These are phyloP conservation scores for Termitomyces sp. DNA, from an alignment of 1,284 basidiomycete genomes.

Conservation along the genomic window DNA sequence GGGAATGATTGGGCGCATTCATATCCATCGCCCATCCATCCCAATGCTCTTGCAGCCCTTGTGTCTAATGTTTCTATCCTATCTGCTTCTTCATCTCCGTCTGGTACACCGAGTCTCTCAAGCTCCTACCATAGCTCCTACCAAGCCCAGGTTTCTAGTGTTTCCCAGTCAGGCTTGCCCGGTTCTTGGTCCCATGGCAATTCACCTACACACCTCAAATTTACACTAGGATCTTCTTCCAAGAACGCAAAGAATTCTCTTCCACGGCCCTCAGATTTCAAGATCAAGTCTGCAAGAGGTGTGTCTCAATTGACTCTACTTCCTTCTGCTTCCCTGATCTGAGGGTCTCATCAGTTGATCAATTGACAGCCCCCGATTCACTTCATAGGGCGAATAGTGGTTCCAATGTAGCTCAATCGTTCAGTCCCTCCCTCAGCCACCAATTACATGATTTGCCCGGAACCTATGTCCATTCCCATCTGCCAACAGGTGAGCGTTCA, in stretches of 20 bases:
- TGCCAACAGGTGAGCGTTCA: conserved; percentile 44
- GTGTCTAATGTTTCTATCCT: conserved; percentile 16
- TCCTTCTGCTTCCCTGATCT: conserved; percentile 1
- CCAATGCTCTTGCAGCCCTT: conserved; percentile 20
- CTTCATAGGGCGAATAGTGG: conserved; percentile 13
- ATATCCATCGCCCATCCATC: conserved; percentile 19
- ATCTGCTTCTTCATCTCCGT: conserved; percentile 18
- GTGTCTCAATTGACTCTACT: conserved; percentile 15
- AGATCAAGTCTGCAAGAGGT: conserved; percentile 18
- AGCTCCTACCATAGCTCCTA: conserved; percentile 19
- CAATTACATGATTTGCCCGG: conserved; percentile 15
- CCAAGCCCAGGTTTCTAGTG: conserved; percentile 15
- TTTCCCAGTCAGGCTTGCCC: conserved; percentile 16
- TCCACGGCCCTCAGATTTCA: conserved; percentile 23
- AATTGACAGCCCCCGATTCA: conserved; percentile 6
- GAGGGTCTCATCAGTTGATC: conserved; percentile 4
- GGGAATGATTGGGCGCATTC: conserved; percentile 20
- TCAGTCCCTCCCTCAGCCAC: conserved; percentile 7
- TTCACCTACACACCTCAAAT: conserved; percentile 20
- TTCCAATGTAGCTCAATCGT: conserved; percentile 6
- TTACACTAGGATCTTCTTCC: conserved; percentile 17
- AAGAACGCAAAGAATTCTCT: conserved; percentile 21
- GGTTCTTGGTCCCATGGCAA: conserved; percentile 18
- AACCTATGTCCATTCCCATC: conserved; percentile 24
- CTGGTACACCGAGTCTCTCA: conserved; percentile 18